Base-by-base conservation (phyloP, 495 filamentous ascomycete genomes). In the Hypoxylon intermedium region DNA sequence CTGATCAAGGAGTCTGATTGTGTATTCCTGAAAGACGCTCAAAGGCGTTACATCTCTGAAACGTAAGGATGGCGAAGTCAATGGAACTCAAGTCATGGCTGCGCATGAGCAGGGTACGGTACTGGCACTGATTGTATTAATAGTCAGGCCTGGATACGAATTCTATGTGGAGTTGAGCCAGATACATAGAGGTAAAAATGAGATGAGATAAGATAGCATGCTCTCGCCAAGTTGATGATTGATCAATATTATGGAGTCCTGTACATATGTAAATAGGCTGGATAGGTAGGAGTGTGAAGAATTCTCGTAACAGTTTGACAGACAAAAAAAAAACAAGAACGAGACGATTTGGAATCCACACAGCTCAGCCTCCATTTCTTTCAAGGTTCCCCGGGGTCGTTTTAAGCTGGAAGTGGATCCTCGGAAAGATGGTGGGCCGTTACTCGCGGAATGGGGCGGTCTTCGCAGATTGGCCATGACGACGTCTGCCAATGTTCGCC, bases 371-470 rank as follows among this genome's bases (percentile, higher is more conserved):
- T 41, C n/a, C n/a, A 2, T 51, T 31, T 28, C 15, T 52, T 40
- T n/a, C 11, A 9, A 24, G 24, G 24, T 26, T n/a, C n/a, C n/a
- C n/a, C 4, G 37, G 38, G 36, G 45, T 49, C 44, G 2, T 19
- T 55, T 55, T 62, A 62, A 52, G 52, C n/a, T n/a, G n/a, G 51
- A 51, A 56, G 59, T 62, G 59, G 59, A 26, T 9, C 31, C 13
- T 26, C 9, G 26, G 28, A 24, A 12, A 31, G 7, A 23, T n/a
- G 28, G 47, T 12, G 21, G 47, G 12, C 5, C 40, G n/a, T 45
- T 26, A 28, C 42, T 30, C 11, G 42, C 42, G 30, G 42, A 16
- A 45, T 26, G 21, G n/a, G 36, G 7, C 7, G 36, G 15, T 7
- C 15, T 48, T 48, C 1, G 30, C 45, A 48, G 16, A 36, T 48